Evolutionary conservation across 352 stramenopile genomes (phyloP).

Genomic region (Pythium scleroteichum): DNA sequence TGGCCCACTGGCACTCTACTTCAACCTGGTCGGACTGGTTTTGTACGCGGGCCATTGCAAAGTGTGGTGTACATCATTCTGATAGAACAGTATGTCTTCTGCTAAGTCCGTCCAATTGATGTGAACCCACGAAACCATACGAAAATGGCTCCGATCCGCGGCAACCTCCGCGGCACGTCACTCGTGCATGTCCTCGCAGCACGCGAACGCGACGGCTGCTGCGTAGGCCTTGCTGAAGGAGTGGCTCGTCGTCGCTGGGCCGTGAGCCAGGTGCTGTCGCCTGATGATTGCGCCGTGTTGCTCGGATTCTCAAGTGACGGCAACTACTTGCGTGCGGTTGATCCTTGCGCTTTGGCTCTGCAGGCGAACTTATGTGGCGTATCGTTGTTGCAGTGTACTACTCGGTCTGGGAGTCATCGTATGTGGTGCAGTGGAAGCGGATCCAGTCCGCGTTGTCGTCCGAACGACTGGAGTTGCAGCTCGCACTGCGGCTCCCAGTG

Average conservation of each 20-base stretch:
- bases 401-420: conserved; percentile 32
- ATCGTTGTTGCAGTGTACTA: conserved; percentile 48
- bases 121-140: not conserved
- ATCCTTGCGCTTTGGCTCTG: no score
- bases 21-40: conserved; percentile 15
- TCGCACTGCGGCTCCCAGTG: conserved; percentile 12
- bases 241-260: conserved; percentile 5
- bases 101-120: conserved; percentile 11
- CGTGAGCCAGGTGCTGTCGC: conserved; percentile 36
- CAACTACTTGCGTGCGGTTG: conserved; percentile 48
- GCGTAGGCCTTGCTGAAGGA: not conserved
- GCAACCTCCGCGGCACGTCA: conserved; percentile 4
- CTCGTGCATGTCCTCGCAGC: conserved; percentile 18
- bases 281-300: conserved; percentile 48
- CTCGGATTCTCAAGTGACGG: conserved; percentile 74
- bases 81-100: conserved; percentile 4
- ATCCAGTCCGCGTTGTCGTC: conserved; percentile 13
- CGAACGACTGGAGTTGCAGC: not conserved
- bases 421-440: conserved; percentile 55
- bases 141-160: conserved; percentile 1
- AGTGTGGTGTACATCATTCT: no score
- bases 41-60: not conserved
- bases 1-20: conserved; percentile 21
- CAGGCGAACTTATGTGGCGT: conserved; percentile 3
- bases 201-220: conserved; percentile 4